A percentile compares a stretch with the other conserved stretches of the same genome.
These are phyloP conservation scores for Sclerotinia minor DNA, from an alignment of 2,329 filamentous ascomycete genomes.

Conservation along the genomic window DNA sequence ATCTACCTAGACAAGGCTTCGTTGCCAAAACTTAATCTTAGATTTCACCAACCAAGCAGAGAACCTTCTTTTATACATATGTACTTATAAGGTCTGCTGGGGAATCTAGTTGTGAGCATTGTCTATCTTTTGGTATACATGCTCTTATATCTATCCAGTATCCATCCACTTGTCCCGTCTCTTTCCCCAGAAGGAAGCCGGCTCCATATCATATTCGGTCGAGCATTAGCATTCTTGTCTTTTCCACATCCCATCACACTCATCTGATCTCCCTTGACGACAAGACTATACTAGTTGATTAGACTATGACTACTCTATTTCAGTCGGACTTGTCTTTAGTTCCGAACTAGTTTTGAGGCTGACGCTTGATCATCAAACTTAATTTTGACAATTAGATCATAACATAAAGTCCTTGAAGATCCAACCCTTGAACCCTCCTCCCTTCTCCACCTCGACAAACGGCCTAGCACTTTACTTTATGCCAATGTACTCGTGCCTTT, in stretches of 20 bases:
- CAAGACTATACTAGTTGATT: neutral
- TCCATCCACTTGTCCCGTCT: too few relatives aligned
- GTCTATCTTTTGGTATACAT: neutral
- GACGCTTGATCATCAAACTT: slow-evolving; percentile 6
- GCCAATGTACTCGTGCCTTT: neutral
- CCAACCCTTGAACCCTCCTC: slow-evolving; percentile 15
- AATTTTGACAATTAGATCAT: slow-evolving; percentile 17
- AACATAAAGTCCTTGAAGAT: slow-evolving; percentile 3
- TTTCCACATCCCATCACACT: neutral
- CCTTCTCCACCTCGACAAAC: slow-evolving; percentile 22
- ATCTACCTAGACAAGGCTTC: neutral
- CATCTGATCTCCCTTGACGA: neutral
- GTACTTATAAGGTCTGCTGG: neutral
- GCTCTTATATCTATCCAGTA: neutral
- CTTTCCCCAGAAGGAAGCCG: neutral
- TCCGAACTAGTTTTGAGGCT: neutral
- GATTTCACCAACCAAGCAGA: slow-evolving; percentile 2
- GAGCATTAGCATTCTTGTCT: slow-evolving; percentile 9
- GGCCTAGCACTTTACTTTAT: slow-evolving; percentile 16
- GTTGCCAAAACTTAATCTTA: slow-evolving; percentile 3
- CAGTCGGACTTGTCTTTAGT: neutral
- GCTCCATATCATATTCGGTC: neutral
- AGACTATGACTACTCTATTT: neutral
- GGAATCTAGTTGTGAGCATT: neutral
- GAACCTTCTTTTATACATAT: slow-evolving; percentile 12